Evolutionary conservation across 306 rosid genomes (phyloP).

Genomic region (Castanopsis chinensis): DNA sequence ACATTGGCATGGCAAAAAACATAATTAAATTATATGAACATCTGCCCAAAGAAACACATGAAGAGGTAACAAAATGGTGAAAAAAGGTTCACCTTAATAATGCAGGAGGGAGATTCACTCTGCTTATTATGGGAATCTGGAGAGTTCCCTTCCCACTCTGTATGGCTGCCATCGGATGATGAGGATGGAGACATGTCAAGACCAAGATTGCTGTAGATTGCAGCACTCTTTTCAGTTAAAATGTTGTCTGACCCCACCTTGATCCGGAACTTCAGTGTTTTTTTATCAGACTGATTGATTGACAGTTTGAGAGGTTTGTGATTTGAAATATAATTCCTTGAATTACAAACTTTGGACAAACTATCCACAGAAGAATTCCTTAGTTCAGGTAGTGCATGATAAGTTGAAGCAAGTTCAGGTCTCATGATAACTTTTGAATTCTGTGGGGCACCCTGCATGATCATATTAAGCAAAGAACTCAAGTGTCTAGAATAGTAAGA

Average conservation of each 20-base stretch:
- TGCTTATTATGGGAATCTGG: slow-evolving; percentile 51
- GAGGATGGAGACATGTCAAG: slow-evolving; percentile 84
- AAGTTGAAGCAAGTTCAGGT: slow-evolving; percentile 57
- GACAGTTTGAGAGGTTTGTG: slow-evolving; percentile 31
- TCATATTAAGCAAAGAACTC: not conserved
- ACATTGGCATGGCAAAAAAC: not conserved
- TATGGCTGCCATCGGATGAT: slow-evolving; percentile 71
- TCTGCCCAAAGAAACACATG: slow-evolving; percentile 5
- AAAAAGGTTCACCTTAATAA: not conserved
- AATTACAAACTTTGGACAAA: not conserved
- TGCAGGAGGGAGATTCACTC: slow-evolving; percentile 54
- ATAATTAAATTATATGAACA: not conserved
- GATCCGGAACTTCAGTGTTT: slow-evolving; percentile 79
- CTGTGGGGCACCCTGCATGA: slow-evolving; percentile 52
- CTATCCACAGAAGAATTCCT: slow-evolving; percentile 24
- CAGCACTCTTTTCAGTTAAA: slow-evolving; percentile 62
- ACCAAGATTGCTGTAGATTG: slow-evolving; percentile 87
- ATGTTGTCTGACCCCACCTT: slow-evolving; percentile 73
- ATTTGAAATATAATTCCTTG: not conserved
- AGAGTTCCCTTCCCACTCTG: slow-evolving; percentile 80
- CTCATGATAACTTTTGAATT: slow-evolving; percentile 54
- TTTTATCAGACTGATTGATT: slow-evolving; percentile 55
- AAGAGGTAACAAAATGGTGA: slow-evolving; percentile 2
- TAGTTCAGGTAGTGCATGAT: slow-evolving; percentile 44
- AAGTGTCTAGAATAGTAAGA: not conserved